Percentiles rank a stretch among this genome's conserved stretches.
Evolutionary conservation across 225 moss, liverwort and hornwort genomes (phyloP).

Genomic region (Marchantia paleacea): DNA sequence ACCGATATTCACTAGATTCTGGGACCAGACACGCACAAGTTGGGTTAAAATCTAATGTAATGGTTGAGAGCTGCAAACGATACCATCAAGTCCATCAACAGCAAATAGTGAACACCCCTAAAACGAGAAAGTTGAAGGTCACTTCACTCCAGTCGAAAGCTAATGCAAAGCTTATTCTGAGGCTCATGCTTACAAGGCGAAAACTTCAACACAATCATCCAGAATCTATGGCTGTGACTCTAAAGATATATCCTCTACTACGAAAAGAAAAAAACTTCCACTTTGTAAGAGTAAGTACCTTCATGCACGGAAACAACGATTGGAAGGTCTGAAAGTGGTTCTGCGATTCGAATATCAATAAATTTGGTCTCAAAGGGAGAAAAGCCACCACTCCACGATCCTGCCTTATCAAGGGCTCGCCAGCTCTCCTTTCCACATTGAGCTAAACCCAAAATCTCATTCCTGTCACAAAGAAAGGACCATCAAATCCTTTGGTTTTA

Average conservation of each 20-base stretch:
- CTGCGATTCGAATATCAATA: constrained; percentile 70
- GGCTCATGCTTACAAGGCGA: background rate
- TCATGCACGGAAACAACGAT: constrained; percentile 60
- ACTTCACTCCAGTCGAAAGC: too few relatives aligned
- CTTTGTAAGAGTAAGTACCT: constrained; percentile 15
- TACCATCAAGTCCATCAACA: background rate
- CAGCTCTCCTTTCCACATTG: constrained; percentile 83
- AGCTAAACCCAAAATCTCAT: constrained; percentile 67
- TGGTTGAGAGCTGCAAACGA: background rate
- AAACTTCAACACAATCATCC: too few relatives aligned
- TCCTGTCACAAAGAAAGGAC: constrained; percentile 40
- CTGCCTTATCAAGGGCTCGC: constrained; percentile 71
- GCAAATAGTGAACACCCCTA: background rate
- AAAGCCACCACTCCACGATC: constrained; percentile 64
- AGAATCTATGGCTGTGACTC: too few relatives aligned
- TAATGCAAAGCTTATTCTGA: too few relatives aligned
- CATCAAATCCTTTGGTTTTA: background rate
- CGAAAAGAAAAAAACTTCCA: background rate
- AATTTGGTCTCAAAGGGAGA: constrained; percentile 86
- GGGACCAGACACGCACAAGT: constrained; percentile 27
- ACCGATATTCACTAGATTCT: constrained; percentile 72
- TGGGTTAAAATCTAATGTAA: background rate
- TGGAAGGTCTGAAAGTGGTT: constrained; percentile 53
- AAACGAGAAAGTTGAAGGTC: too few relatives aligned
- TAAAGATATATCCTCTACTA: too few relatives aligned